Percentiles rank a stretch among this genome's conserved stretches.
These are phyloP conservation scores for Neurospora sp. DNA, from an alignment of 495 filamentous ascomycete genomes.

Conservation along the genomic window DNA sequence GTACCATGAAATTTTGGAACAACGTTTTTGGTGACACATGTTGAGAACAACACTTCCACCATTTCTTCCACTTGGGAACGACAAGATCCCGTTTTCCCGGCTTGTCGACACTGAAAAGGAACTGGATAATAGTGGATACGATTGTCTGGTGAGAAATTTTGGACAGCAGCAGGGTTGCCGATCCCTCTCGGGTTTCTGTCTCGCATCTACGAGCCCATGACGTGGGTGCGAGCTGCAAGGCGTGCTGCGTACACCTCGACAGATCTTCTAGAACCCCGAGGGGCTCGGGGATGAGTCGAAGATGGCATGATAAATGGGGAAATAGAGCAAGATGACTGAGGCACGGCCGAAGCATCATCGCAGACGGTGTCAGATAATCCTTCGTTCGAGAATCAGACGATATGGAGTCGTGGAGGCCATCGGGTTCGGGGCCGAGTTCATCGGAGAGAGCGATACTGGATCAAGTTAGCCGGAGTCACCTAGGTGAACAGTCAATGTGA, in stretches of 20 bases:
- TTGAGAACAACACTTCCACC: neutral
- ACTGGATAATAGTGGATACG: neutral
- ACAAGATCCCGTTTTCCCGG: neutral
- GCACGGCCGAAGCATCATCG: neutral
- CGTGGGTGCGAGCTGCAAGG: neutral
- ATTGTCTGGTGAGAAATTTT: neutral
- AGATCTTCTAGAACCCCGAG: neutral
- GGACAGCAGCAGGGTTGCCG: neutral
- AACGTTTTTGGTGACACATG: neutral
- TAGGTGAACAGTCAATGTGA: neutral
- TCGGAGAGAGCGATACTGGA: neutral
- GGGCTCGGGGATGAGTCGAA: neutral
- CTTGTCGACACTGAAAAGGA: neutral
- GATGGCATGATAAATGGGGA: neutral
- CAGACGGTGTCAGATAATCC: neutral
- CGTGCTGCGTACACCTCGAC: neutral
- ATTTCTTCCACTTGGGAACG: neutral
- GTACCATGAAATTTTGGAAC: neutral
- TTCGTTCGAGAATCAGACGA: neutral
- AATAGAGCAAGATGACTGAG: neutral
- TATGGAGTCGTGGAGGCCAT: neutral
- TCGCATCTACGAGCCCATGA: neutral
- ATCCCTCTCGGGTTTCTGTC: neutral
- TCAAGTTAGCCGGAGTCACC: neutral
- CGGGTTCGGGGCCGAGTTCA: no score